Evolutionary conservation across 2,329 filamentous ascomycete genomes (phyloP).

Genomic region (Didymosphaeria variabile): DNA sequence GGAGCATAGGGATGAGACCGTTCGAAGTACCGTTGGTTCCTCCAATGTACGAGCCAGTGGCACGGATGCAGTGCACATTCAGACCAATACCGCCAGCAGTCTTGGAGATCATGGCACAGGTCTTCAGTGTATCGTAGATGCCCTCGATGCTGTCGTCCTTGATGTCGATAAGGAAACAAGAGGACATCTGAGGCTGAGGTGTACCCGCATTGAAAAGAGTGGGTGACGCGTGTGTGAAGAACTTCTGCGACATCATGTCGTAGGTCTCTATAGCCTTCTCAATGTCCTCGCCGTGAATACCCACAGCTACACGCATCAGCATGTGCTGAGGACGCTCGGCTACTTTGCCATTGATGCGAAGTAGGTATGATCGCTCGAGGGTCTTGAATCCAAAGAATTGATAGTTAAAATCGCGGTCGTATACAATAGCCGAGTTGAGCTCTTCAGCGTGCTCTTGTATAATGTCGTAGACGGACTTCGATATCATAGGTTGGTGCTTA

Average conservation of each 20-base stretch:
- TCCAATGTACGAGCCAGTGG: slow-evolving; percentile 96
- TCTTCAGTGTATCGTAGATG: slow-evolving; percentile 99
- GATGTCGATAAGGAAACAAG: slow-evolving; percentile 99
- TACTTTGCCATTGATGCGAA: slow-evolving; percentile 94
- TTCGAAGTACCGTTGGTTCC: slow-evolving; percentile 99
- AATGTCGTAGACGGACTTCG: slow-evolving; percentile 85
- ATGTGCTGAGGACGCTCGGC: slow-evolving; percentile 98
- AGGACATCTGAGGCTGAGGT: slow-evolving; percentile 91
- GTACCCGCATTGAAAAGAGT: slow-evolving; percentile 99
- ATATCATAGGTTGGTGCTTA: slow-evolving; percentile 90
- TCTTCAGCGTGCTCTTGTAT: slow-evolving; percentile 97
- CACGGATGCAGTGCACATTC: slow-evolving; percentile 95
- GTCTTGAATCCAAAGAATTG: slow-evolving; percentile 99
- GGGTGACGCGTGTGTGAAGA: slow-evolving; percentile 97
- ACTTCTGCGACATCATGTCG: slow-evolving; percentile 98
- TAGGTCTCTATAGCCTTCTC: slow-evolving; percentile 97
- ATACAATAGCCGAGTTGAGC: slow-evolving; percentile 98
- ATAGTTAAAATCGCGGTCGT: slow-evolving; percentile 99
- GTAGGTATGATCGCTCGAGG: slow-evolving; percentile 93
- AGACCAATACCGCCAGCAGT: slow-evolving; percentile 97
- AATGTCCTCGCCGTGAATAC: slow-evolving; percentile 94
- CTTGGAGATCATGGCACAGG: slow-evolving; percentile 99
- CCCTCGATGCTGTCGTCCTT: slow-evolving; percentile 99
- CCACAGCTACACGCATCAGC: slow-evolving; percentile 99
- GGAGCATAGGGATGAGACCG: slow-evolving; percentile 95